Conservation (phyloP, 2,329 filamentous ascomycete genomes). For the Cladosporium sp. region DNA sequence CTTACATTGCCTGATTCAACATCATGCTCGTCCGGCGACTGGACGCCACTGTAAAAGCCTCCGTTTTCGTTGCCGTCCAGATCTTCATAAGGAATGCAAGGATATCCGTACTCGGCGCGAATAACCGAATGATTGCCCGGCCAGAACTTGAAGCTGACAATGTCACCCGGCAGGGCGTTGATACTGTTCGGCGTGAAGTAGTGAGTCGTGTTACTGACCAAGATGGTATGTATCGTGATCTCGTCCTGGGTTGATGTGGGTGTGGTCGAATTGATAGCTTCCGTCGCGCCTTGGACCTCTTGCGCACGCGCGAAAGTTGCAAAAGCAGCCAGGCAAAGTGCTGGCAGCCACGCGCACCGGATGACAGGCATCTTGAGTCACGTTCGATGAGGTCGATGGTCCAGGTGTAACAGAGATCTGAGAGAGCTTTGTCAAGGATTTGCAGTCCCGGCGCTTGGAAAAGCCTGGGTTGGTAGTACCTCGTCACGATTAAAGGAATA, state of each 20-base stretch:
- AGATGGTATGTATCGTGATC: conserved; percentile 35
- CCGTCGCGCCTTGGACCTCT: conserved; percentile 16
- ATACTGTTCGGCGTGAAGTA: conserved; percentile 41
- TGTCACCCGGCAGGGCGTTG: conserved; percentile 42
- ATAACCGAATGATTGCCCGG: conserved; percentile 47
- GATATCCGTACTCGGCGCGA: conserved; percentile 42
- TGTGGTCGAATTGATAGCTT: conserved; percentile 19
- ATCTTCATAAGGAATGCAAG: conserved; percentile 41
- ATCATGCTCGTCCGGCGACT: conserved; percentile 4
- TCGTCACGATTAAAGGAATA: background rate
- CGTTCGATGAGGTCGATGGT: background rate
- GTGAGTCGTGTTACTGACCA: conserved; percentile 39
- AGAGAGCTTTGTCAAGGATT: background rate
- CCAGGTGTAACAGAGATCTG: background rate
- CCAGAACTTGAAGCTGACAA: conserved; percentile 45
- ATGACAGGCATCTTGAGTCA: conserved; percentile 6
- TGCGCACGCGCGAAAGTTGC: background rate
- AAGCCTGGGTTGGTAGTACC: background rate
- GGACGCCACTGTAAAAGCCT: conserved; percentile 27
- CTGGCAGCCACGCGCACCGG: background rate
- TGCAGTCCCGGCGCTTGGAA: background rate
- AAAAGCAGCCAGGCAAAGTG: background rate
- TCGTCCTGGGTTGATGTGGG: conserved; percentile 22
- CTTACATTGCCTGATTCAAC: conserved; percentile 7
- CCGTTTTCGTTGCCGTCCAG: conserved; percentile 20